These are phyloP conservation scores for Kazachstania viticola DNA, from an alignment of 805 yeast species.

Conservation along the genomic window DNA sequence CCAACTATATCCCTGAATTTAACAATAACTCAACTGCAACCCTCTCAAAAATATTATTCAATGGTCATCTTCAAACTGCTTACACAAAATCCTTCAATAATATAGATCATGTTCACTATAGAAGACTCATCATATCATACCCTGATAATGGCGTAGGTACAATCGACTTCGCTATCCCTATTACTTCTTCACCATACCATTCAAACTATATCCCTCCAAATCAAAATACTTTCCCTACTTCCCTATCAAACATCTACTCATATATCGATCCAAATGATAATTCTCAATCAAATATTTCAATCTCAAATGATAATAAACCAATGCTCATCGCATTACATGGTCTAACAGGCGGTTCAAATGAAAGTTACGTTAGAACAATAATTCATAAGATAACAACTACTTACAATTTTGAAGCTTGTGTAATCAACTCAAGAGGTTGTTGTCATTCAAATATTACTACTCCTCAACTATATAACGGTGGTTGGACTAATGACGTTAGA, in stretches of 20 bases:
- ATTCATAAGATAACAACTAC: slow-evolving; percentile 30
- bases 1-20: slow-evolving; percentile 33
- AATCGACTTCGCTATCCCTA: slow-evolving; percentile 47
- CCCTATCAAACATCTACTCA: slow-evolving; percentile 11
- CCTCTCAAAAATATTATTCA: slow-evolving; percentile 46
- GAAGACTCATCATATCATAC: slow-evolving; percentile 42
- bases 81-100: slow-evolving; percentile 40
- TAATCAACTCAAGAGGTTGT: slow-evolving; percentile 69
- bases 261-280: slow-evolving; percentile 32
- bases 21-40: slow-evolving; percentile 33
- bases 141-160: slow-evolving; percentile 59
- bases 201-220: slow-evolving; percentile 10
- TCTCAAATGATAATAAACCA: slow-evolving; percentile 38
- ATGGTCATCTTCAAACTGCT: slow-evolving; percentile 62
- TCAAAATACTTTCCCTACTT: slow-evolving; percentile 29
- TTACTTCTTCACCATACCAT: not conserved
- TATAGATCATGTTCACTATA: slow-evolving; percentile 47
- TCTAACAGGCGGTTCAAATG: slow-evolving; percentile 78
- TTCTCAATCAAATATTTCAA: slow-evolving; percentile 10
- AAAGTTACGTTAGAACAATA: slow-evolving; percentile 56
- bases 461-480: slow-evolving; percentile 58
- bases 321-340: slow-evolving; percentile 63
- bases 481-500: slow-evolving; percentile 61
- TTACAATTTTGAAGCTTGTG: slow-evolving; percentile 48
- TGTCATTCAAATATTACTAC: slow-evolving; percentile 57